These are phyloP conservation scores for Wallacemonas sp. DNA, from an alignment of 208 protist genomes.

Conservation along the genomic window DNA sequence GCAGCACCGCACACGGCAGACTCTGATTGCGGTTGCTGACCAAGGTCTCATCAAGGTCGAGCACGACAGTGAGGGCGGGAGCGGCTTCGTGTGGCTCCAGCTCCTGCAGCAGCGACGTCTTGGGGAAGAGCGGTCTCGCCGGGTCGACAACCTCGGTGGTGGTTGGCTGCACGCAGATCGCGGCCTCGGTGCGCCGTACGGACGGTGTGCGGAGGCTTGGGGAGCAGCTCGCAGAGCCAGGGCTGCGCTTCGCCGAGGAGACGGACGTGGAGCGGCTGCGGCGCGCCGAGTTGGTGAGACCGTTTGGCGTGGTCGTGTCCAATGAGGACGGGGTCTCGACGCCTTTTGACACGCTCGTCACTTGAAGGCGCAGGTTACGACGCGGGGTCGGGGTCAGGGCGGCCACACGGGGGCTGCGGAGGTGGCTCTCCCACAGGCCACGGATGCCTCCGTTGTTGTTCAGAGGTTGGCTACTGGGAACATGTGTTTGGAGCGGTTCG, in stretches of 20 bases:
- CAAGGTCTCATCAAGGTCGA: constrained; percentile 93
- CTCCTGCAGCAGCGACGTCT: constrained; percentile 51
- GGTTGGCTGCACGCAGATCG: not conserved
- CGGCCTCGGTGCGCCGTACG: constrained; percentile 11
- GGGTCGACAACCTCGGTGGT: constrained; percentile 17
- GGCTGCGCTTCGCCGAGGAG: constrained; percentile 17
- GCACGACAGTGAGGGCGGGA: constrained; percentile 84
- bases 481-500: not conserved
- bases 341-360: not conserved
- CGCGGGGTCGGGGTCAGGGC: constrained; percentile 1
- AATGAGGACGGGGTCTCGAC: not conserved
- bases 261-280: constrained; percentile 10
- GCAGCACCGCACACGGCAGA: constrained; percentile 62
- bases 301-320: not conserved
- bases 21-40: constrained; percentile 82
- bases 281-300: constrained; percentile 6
- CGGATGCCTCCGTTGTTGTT: constrained; percentile 20
- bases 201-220: not conserved
- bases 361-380: not conserved
- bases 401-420: constrained; percentile 21
- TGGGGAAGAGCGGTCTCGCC: constrained; percentile 59
- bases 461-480: not conserved
- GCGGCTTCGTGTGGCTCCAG: constrained; percentile 46
- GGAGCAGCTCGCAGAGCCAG: not conserved
- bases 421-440: constrained; percentile 29